These are phyloP conservation scores for Boletus semigastroideus DNA, from an alignment of 1,284 basidiomycete genomes.

Conservation along the genomic window DNA sequence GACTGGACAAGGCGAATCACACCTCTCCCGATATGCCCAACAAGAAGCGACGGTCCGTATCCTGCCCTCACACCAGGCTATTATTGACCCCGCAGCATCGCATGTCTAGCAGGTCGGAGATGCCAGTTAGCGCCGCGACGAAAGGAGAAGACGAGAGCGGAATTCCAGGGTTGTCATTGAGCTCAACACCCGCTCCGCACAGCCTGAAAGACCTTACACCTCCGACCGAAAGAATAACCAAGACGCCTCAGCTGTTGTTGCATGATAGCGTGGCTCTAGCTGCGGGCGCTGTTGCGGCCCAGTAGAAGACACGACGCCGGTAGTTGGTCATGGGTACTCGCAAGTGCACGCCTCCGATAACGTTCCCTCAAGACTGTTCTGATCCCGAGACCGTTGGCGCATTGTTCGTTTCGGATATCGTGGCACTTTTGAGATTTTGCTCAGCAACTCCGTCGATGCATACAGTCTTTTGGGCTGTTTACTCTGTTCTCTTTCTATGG, in stretches of 20 bases:
- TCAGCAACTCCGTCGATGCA: constrained; percentile 12
- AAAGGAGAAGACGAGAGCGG: constrained; percentile 40
- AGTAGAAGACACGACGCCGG: constrained; percentile 38
- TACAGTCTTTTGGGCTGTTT: constrained; percentile 14
- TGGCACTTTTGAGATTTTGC: constrained; percentile 3
- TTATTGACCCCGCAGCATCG: constrained; percentile 25
- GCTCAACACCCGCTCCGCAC: constrained; percentile 28
- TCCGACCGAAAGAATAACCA: constrained; percentile 48
- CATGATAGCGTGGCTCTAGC: constrained; percentile 63
- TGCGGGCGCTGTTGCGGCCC: constrained; percentile 48
- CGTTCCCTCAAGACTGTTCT: background rate
- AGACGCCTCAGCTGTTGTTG: constrained; percentile 61
- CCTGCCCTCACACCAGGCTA: constrained; percentile 17
- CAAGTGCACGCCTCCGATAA: constrained; percentile 5
- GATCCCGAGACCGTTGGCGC: background rate
- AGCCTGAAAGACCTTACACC: constrained; percentile 38
- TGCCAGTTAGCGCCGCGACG: constrained; percentile 32
- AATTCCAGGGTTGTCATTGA: constrained; percentile 37
- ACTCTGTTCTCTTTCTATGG: constrained; percentile 31
- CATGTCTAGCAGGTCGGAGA: constrained; percentile 41
- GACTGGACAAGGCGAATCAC: constrained; percentile 59
- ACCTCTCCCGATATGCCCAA: constrained; percentile 70
- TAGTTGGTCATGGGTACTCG: constrained; percentile 1
- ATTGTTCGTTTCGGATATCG: constrained; percentile 2
- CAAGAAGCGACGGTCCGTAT: constrained; percentile 63